phyloP scores from a whole-genome alignment of 345 rosid genomes.

The Dipteronia dyeriana region DNA sequence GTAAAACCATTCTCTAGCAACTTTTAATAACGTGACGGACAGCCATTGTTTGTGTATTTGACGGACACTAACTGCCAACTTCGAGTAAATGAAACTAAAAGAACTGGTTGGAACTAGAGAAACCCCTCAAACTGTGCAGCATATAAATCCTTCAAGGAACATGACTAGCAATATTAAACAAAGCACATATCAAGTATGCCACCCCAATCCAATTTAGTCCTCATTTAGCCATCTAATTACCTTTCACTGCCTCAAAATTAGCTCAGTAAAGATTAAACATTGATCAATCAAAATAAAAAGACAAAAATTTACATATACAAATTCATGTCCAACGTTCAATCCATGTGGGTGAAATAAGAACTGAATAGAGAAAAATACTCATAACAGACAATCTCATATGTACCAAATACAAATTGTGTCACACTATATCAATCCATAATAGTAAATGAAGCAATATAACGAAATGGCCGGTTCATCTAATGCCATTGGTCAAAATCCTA shows the following conservation, averaged over 20 bases:
- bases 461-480: neutral
- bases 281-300: neutral
- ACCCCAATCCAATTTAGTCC: neutral
- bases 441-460: neutral
- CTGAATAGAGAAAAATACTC: neutral
- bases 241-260: neutral
- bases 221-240: neutral
- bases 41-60: neutral
- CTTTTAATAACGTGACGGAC: no score
- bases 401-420: neutral
- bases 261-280: neutral
- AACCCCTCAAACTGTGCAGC: conserved; percentile 1
- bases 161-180: neutral
- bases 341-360: neutral
- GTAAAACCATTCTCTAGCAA: no score
- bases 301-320: neutral
- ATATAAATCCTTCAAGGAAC: neutral
- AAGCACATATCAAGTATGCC: neutral
- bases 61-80: neutral
- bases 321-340: neutral
- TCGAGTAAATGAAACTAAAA: neutral
- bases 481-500: neutral
- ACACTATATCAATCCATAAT: neutral
- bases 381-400: neutral
- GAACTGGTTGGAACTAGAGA: neutral